phyloP scores from a whole-genome alignment of 352 stramenopile species.

The Aphanomyces invadans region DNA sequence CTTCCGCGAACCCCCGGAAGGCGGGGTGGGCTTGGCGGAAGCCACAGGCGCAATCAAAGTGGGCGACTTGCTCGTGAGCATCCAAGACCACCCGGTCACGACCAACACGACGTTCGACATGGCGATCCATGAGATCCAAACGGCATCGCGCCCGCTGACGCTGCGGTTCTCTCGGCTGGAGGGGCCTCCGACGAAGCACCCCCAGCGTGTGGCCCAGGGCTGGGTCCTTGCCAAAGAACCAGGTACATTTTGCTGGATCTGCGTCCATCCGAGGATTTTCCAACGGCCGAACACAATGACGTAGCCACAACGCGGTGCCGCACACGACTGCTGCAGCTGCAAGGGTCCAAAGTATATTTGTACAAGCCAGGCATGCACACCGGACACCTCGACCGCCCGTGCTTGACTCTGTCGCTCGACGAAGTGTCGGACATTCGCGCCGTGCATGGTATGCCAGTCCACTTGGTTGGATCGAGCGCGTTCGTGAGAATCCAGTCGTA shows the following conservation, averaged over 20 bases:
- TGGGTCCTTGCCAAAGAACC: constrained; percentile 83
- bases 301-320: constrained; percentile 36
- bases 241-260: constrained; percentile 37
- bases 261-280: too few species aligned
- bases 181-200: constrained; percentile 29
- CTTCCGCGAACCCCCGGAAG: constrained; percentile 40
- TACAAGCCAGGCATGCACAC: constrained; percentile 83
- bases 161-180: constrained; percentile 78
- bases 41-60: constrained; percentile 63
- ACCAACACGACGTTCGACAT: constrained; percentile 80
- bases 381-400: constrained; percentile 56
- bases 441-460: constrained; percentile 69
- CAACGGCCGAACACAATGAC: too few species aligned
- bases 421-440: constrained; percentile 77
- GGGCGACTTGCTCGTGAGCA: constrained; percentile 76
- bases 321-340: constrained; percentile 75
- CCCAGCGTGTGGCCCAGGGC: constrained; percentile 58
- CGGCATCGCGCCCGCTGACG: constrained; percentile 58
- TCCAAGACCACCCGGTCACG: constrained; percentile 78
- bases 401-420: constrained; percentile 67
- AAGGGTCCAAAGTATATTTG: constrained; percentile 67
- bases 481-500: not conserved
- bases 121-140: constrained; percentile 65
- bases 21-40: constrained; percentile 26
- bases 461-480: constrained; percentile 30